Conservation (phyloP, 2,329 filamentous ascomycete genomes). For the Penicillium sp. region DNA sequence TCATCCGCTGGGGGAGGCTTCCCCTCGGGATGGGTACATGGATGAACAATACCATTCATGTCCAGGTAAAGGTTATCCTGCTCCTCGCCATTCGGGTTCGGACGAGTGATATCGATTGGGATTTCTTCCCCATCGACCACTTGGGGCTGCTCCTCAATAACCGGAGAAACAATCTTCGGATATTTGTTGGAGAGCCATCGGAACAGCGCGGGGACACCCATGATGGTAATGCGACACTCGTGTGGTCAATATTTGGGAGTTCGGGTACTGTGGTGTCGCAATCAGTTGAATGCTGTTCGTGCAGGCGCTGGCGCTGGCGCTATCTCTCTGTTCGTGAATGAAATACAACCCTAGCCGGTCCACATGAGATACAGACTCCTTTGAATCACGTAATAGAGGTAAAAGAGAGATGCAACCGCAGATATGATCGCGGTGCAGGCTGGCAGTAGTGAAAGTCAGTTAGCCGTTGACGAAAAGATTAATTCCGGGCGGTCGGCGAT, state of each 20-base stretch:
- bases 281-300: constrained; percentile 3
- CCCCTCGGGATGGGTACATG: constrained; percentile 95
- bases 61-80: constrained; percentile 97
- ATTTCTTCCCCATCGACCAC: constrained; percentile 75
- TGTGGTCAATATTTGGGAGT: constrained; percentile 1
- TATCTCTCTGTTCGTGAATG: neutral
- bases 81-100: constrained; percentile 95
- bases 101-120: constrained; percentile 71
- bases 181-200: constrained; percentile 96
- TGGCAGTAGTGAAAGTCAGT: constrained; percentile 10
- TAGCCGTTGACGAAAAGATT: constrained; percentile 15
- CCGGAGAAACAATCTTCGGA: constrained; percentile 88
- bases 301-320: constrained; percentile 5
- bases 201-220: constrained; percentile 93
- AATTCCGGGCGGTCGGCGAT: constrained; percentile 18
- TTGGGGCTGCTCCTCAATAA: constrained; percentile 74
- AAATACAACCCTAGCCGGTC: neutral
- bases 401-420: constrained; percentile 11
- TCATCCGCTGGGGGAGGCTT: constrained; percentile 82
- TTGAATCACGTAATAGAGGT: neutral
- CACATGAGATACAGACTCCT: neutral
- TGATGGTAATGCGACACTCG: constrained; percentile 34
- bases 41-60: constrained; percentile 99
- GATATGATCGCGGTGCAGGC: constrained; percentile 13
- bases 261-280: constrained; percentile 13